A percentile compares a stretch with the other conserved stretches of the same genome.
These are phyloP conservation scores for Fraxinus greggii DNA, from an alignment of 305 asterid species.

Conservation along the genomic window DNA sequence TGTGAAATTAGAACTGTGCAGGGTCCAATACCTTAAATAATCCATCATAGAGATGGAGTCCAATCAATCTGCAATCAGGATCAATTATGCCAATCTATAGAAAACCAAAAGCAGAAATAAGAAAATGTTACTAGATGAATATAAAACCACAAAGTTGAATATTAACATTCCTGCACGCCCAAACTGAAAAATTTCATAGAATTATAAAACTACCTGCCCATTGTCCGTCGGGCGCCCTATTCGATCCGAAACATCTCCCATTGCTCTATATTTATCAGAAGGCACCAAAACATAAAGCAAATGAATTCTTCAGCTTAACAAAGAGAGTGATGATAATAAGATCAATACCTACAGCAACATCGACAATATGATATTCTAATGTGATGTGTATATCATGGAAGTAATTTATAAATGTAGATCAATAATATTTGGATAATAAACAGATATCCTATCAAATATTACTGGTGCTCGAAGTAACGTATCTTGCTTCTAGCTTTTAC, in stretches of 20 bases:
- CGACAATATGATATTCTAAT: not conserved
- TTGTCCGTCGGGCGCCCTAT: conserved; percentile 80
- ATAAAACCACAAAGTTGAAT: conserved; percentile 10
- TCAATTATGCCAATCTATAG: conserved; percentile 88
- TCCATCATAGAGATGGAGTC: conserved; percentile 96
- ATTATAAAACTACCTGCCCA: conserved; percentile 40
- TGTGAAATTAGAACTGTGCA: not conserved
- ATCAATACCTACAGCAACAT: not conserved
- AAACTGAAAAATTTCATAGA: conserved; percentile 9
- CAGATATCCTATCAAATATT: not conserved
- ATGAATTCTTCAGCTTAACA: not conserved
- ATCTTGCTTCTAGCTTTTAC: not conserved
- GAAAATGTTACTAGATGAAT: conserved; percentile 11
- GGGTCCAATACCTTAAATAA: conserved; percentile 69
- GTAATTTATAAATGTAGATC: not conserved
- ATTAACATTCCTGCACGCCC: not conserved
- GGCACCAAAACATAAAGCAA: conserved; percentile 27
- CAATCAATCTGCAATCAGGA: conserved; percentile 89
- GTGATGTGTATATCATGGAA: not conserved
- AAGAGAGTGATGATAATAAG: not conserved
- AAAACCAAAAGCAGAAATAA: conserved; percentile 15
- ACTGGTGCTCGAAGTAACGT: not conserved
- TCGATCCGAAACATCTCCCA: conserved; percentile 99
- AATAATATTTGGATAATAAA: not conserved
- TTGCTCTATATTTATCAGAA: conserved; percentile 58